phyloP scores from a whole-genome alignment of 371 early-diverging fungal genomes.

The Phascolomyces articulosus region DNA sequence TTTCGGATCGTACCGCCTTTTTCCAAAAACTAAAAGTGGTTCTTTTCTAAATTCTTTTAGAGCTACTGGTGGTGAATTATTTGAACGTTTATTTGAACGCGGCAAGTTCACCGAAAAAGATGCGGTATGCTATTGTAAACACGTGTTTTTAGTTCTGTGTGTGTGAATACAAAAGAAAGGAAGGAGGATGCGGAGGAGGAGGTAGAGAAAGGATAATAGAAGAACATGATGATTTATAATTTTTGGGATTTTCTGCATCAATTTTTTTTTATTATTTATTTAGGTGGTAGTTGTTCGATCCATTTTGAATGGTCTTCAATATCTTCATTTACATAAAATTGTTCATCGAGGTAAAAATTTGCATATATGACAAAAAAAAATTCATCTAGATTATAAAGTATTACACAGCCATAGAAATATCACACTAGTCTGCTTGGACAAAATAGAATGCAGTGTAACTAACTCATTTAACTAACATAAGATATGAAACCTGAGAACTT shows the following conservation, averaged over 20 bases:
- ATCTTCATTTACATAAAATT: constrained; percentile 69
- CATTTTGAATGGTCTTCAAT: constrained; percentile 63
- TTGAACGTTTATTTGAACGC: constrained; percentile 81
- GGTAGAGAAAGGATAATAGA: not conserved
- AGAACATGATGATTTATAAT: not conserved
- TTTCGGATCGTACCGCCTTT: not conserved
- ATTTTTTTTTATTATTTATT: not conserved
- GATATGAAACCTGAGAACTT: constrained; percentile 86
- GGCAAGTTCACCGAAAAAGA: constrained; percentile 90
- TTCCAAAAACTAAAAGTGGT: not conserved
- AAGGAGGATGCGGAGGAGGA: too few relatives aligned
- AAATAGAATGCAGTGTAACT: constrained; percentile 2
- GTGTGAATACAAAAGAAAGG: not conserved
- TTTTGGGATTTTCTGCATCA: not conserved
- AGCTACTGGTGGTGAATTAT: constrained; percentile 88
- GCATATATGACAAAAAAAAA: not conserved
- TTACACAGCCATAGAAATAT: too few relatives aligned
- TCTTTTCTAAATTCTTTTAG: constrained; percentile 37
- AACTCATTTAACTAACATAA: constrained; percentile 11
- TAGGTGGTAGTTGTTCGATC: constrained; percentile 62
- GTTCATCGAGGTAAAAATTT: constrained; percentile 64
- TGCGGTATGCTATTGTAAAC: constrained; percentile 40
- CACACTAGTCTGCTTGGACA: not conserved
- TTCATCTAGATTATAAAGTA: not conserved
- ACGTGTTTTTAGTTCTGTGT: not conserved